Evolutionary conservation across 306 rosid genomes (phyloP).

Genomic region (Delonix regia): DNA sequence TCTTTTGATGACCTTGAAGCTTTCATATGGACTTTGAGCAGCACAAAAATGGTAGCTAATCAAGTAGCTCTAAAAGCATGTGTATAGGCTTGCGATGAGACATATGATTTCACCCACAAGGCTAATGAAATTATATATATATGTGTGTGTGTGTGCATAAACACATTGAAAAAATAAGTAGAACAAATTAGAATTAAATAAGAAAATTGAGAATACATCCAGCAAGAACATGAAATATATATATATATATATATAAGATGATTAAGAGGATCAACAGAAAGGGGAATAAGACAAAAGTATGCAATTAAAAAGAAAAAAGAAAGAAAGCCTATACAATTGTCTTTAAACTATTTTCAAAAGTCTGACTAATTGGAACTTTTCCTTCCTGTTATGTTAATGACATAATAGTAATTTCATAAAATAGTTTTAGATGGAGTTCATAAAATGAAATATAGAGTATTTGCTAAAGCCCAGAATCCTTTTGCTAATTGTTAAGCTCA

Average conservation of each 20-base stretch:
- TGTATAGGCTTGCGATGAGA: no score
- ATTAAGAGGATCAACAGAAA: not conserved
- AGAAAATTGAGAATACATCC: not conserved
- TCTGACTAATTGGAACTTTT: not conserved
- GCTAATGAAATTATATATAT: no score
- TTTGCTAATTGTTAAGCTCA: not conserved
- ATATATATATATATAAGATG: not conserved
- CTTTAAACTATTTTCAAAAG: not conserved
- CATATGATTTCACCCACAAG: no score
- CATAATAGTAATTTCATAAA: no score
- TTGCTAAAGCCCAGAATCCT: not conserved
- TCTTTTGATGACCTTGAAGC: not conserved
- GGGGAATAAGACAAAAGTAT: not conserved
- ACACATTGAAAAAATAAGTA: not conserved
- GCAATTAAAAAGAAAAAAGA: not conserved
- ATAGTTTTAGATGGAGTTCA: no score
- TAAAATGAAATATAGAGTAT: not conserved
- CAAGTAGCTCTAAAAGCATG: no score
- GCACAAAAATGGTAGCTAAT: not conserved
- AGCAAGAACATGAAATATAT: slow-evolving; percentile 11
- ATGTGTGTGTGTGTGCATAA: no score
- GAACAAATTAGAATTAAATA: not conserved
- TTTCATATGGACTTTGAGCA: not conserved
- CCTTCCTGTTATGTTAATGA: not conserved
- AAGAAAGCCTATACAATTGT: not conserved